These are phyloP conservation scores for Yamadazyma friedrichii DNA, from an alignment of 1,139 yeast species.

Conservation along the genomic window DNA sequence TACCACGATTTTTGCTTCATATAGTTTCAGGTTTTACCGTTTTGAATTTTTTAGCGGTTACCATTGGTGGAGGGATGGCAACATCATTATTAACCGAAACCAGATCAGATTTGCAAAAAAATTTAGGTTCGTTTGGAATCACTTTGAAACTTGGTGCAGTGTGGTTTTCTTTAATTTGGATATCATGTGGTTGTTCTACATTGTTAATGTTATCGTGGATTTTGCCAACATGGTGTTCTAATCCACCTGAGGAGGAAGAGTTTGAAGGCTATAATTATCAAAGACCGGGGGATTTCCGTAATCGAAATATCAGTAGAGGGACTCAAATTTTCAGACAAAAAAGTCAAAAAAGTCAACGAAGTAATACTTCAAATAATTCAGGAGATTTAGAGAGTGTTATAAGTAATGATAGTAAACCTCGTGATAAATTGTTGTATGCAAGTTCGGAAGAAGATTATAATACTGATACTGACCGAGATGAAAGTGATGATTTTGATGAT, in stretches of 20 bases:
- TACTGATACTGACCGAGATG: conserved; percentile 3
- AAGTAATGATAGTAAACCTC: conserved; percentile 7
- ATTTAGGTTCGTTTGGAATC: conserved; percentile 47
- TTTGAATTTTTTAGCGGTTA: conserved; percentile 28
- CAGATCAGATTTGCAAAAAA: conserved; percentile 25
- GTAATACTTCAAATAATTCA: not conserved
- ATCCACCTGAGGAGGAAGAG: conserved; percentile 30
- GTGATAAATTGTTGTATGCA: conserved; percentile 14
- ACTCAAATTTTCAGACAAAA: conserved; percentile 1
- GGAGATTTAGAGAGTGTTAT: not conserved
- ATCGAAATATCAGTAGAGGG: conserved; percentile 3
- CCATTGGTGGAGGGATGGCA: conserved; percentile 26
- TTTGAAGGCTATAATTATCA: conserved; percentile 14
- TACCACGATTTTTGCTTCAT: conserved; percentile 32
- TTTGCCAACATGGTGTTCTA: conserved; percentile 46
- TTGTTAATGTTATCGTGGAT: conserved; percentile 34
- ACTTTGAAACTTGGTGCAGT: conserved; percentile 34
- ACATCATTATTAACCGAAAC: conserved; percentile 25
- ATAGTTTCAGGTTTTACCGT: conserved; percentile 32
- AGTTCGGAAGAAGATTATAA: conserved; percentile 8
- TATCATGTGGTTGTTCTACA: conserved; percentile 23
- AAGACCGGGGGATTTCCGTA: conserved; percentile 16
- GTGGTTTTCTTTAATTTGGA: conserved; percentile 47
- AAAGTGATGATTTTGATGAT: not conserved
- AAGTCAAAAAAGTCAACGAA: not conserved